Base-by-base conservation (phyloP, 176 grass and related monocot genomes). In the Metroxylon sagu region DNA sequence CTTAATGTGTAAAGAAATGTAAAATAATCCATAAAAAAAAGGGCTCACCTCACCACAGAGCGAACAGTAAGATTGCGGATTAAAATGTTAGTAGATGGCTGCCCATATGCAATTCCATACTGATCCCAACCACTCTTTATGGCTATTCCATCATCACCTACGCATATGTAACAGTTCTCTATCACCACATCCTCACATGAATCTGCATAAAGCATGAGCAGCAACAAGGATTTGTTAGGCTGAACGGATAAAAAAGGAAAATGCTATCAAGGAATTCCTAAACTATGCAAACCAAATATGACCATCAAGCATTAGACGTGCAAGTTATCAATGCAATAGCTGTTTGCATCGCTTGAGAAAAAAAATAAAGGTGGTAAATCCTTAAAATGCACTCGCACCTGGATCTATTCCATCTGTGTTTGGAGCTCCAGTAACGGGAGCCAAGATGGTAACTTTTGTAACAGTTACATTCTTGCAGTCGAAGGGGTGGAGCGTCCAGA, bases 351-450 rank as follows among this genome's bases (percentile, higher is more conserved):
- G 10, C 12, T 43, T 14, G 35, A 14, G 35, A 43, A 43, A 29
- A 43, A 43, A 29, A 43, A 43, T 12, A 14, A 43, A 43, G 35
- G 10, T 12, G 35, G 8, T 12, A 43, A 43, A 43, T 7, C 35
- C 35, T 43, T 43, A 43, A 7, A 43, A 14, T 43, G 35, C 35
- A 43, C 35, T 14, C 8, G 72, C 82, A 97, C 93, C 93, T 88
- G 93, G 87, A 85, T 97, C 84, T 82, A 97, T 97, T 52, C 93
- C 93, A 71, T 97, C 93, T 4, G 87, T 97, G 63, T 97, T 92
- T 67, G 87, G 93, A 80, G 93, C 93, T 17, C 81, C 84, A 70
- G 71, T 82, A 63, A 92, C 23, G 64, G 93, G 93, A 71, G 93
- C 77, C 60, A 97, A 73, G 59, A 97, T 92, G 65, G 84, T 92